Evolutionary conservation across 2,329 filamentous ascomycete genomes (phyloP).

Genomic region (Cladosporium phlei): DNA sequence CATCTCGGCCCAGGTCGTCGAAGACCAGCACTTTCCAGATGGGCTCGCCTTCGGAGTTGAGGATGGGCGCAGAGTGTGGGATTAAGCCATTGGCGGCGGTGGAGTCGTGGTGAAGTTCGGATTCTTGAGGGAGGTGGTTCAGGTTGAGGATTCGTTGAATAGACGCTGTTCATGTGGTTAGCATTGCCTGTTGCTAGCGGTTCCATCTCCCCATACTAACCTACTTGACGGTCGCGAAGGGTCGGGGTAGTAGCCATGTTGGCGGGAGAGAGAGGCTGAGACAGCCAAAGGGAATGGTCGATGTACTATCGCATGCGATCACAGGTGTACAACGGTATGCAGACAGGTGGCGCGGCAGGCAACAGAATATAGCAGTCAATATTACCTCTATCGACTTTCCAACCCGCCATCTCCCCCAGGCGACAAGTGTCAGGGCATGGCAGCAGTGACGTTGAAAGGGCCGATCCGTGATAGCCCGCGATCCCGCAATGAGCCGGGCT

Average conservation of each 20-base stretch:
- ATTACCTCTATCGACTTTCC: neutral
- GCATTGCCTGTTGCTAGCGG: slow-evolving; percentile 13
- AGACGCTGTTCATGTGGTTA: slow-evolving; percentile 56
- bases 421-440: no score
- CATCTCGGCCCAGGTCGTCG: slow-evolving; percentile 84
- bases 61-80: slow-evolving; percentile 68
- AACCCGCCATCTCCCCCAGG: neutral
- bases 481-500: no score
- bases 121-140: slow-evolving; percentile 63
- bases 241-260: slow-evolving; percentile 54
- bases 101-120: slow-evolving; percentile 58
- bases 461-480: no score
- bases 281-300: slow-evolving; percentile 27
- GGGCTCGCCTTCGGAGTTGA: slow-evolving; percentile 82
- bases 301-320: slow-evolving; percentile 25
- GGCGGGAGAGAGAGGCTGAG: slow-evolving; percentile 23
- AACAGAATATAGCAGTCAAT: neutral
- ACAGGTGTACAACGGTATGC: neutral
- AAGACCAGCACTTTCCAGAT: slow-evolving; percentile 98
- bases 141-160: slow-evolving; percentile 95
- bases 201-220: slow-evolving; percentile 42
- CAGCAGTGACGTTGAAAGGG: no score
- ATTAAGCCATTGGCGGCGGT: slow-evolving; percentile 58
- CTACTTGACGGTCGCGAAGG: slow-evolving; percentile 68
- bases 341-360: neutral